phyloP scores from a whole-genome alignment of 2,329 filamentous ascomycete genomes.

The Endoconidiophora polonica region DNA sequence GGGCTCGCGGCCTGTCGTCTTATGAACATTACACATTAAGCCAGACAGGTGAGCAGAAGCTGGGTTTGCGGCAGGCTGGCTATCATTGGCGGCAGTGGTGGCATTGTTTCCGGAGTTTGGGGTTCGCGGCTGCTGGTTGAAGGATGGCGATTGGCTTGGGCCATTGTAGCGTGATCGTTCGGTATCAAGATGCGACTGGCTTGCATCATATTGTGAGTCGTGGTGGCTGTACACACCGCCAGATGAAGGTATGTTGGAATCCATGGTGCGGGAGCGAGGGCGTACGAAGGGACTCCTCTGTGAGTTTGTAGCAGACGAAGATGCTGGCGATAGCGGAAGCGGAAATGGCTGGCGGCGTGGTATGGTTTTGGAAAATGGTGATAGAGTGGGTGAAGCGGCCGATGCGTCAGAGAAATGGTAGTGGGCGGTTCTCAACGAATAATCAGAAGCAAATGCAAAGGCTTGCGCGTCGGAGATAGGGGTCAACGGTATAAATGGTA shows the following conservation, averaged over 20 bases:
- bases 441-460: not conserved
- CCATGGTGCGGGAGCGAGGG: slow-evolving; percentile 9
- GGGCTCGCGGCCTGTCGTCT: slow-evolving; percentile 83
- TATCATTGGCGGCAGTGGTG: slow-evolving; percentile 3
- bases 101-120: slow-evolving; percentile 6
- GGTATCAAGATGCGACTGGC: slow-evolving; percentile 32
- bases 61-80: slow-evolving; percentile 25
- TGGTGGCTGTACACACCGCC: slow-evolving; percentile 10
- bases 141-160: slow-evolving; percentile 39
- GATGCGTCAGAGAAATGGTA: slow-evolving; percentile 17
- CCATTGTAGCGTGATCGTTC: slow-evolving; percentile 35
- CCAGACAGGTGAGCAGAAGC: slow-evolving; percentile 45
- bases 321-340: not conserved
- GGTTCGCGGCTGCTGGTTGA: slow-evolving; percentile 20
- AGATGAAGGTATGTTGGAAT: slow-evolving; percentile 9
- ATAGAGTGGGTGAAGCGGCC: not conserved
- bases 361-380: not conserved
- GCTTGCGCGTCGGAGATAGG: slow-evolving; percentile 11
- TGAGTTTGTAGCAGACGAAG: not conserved
- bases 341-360: not conserved
- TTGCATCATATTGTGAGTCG: slow-evolving; percentile 10
- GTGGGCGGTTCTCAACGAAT: no score
- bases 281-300: not conserved
- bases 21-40: slow-evolving; percentile 54
- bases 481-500: slow-evolving; percentile 15